These are phyloP conservation scores for Microcyclospora tardicrescens DNA, from an alignment of 2,329 filamentous ascomycete species.

Conservation along the genomic window DNA sequence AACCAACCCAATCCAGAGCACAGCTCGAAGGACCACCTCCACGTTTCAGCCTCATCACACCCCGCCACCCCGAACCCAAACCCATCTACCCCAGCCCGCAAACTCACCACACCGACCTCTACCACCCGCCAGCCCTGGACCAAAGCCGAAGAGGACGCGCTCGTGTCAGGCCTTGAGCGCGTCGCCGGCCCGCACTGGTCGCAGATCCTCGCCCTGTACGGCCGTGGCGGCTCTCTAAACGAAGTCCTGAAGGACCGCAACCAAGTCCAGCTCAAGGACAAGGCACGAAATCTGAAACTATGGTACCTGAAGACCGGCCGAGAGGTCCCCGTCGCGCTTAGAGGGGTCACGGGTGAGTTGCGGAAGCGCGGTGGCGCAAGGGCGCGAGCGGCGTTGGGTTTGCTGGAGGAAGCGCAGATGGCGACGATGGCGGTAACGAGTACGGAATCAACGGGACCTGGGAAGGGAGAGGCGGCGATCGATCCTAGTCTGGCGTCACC, in stretches of 20 bases:
- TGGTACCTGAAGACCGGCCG: constrained; percentile 88
- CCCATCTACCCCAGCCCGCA: background rate
- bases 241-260: constrained; percentile 79
- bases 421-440: constrained; percentile 2
- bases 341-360: constrained; percentile 78
- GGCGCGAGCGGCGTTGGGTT: constrained; percentile 21
- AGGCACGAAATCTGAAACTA: constrained; percentile 76
- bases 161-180: constrained; percentile 77
- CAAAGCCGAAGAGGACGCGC: constrained; percentile 74
- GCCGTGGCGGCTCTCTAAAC: constrained; percentile 63
- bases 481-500: no score
- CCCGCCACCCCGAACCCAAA: background rate
- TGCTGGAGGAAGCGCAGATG: constrained; percentile 5
- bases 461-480: no score
- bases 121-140: constrained; percentile 61
- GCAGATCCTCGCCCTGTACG: constrained; percentile 76
- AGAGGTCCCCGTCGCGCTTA: constrained; percentile 77
- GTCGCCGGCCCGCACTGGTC: constrained; percentile 91
- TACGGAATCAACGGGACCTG: no score
- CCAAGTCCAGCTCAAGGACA: constrained; percentile 86
- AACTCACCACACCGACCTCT: constrained; percentile 8
- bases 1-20: no score
- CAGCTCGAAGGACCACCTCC: background rate
- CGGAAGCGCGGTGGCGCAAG: constrained; percentile 48
- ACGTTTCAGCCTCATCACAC: background rate